Evolutionary conservation across 331 rosid genomes (phyloP), one percentile per base, ranked within the genome.

Genomic region (Cydonia oblonga): DNA sequence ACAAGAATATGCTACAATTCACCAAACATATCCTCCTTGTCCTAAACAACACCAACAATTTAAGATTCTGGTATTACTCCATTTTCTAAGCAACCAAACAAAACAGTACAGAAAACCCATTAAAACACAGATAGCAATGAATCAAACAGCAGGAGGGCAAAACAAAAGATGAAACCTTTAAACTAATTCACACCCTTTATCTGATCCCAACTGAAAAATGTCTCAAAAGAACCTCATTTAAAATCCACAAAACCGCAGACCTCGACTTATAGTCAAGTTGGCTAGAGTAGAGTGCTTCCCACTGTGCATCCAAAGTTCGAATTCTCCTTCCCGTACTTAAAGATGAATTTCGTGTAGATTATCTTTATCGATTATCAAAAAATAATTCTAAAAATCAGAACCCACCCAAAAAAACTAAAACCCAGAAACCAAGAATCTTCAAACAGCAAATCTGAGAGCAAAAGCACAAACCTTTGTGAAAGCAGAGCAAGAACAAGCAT

Each of bases 401-500:
- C 70, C 32, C 29, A 68, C 15, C n/a, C 23, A 25, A 19, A 19
- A 30, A 25, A 29, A 18, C 14, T 6, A 42, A 54, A 57, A 56
- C 46, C 15, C 5, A 11, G 46, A 40, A 40, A 40, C 46, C 46
- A 40, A 10, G 10, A 49, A 64, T 59, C 46, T 38, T 38, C n/a
- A 24, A 46, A 64, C 51, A 52, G 35, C 18, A 29, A 51, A 11
- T 33, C 16, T 10, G 23, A 78, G 23, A 32, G 18, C 16, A 57
- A 46, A 78, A 25, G 10, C n/a, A 75, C 56, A 57, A 65, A 90
- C 98, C 96, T 91, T 66, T 76, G 33, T 35, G 97, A 83, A 57
- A 95, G 96, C 46, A 90, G 87, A 81, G 99, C 88, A 56, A 95
- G 90, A 75, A 91, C 87, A 10, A 89, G 89, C 91, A 91, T 32